Conservation (phyloP, 371 early-diverging fungal genomes). For the Mortierella sp. region DNA sequence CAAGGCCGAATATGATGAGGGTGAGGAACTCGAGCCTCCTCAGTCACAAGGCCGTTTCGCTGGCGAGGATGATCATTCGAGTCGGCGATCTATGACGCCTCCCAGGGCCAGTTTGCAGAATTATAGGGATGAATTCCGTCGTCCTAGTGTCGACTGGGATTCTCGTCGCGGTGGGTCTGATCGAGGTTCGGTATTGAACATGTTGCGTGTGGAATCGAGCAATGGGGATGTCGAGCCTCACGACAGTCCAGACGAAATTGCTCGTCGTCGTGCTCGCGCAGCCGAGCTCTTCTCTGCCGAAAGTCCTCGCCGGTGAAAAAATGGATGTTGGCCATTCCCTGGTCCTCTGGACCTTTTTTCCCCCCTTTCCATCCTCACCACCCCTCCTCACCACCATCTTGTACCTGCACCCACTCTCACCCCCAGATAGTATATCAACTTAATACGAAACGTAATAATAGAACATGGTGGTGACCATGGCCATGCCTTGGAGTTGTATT, state of each 20-base stretch:
- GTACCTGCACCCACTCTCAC: no score
- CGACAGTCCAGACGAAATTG: conserved; percentile 42
- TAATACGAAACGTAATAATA: no score
- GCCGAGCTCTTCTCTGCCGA: conserved; percentile 53
- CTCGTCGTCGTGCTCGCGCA: conserved; percentile 43
- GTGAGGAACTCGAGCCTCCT: conserved; percentile 45
- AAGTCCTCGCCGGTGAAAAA: conserved; percentile 9
- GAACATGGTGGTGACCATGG: no score
- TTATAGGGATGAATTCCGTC: conserved; percentile 39
- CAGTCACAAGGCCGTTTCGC: conserved; percentile 27
- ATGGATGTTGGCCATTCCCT: background rate
- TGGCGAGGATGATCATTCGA: conserved; percentile 23
- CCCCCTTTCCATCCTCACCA: no score
- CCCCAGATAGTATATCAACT: no score
- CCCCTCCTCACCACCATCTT: no score
- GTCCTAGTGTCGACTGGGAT: conserved; percentile 42
- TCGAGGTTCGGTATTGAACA: conserved; percentile 16
- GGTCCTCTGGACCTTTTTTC: background rate
- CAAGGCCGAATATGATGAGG: conserved; percentile 41
- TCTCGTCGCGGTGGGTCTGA: conserved; percentile 45
- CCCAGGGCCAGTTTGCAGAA: conserved; percentile 47
- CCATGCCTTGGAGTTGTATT: no score
- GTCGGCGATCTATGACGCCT: conserved; percentile 47
- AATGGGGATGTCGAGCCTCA: no score
- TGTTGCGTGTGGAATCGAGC: conserved; percentile 17